phyloP scores from a whole-genome alignment of 805 yeast genomes.

The Sugiyamaella lignohabitans region DNA sequence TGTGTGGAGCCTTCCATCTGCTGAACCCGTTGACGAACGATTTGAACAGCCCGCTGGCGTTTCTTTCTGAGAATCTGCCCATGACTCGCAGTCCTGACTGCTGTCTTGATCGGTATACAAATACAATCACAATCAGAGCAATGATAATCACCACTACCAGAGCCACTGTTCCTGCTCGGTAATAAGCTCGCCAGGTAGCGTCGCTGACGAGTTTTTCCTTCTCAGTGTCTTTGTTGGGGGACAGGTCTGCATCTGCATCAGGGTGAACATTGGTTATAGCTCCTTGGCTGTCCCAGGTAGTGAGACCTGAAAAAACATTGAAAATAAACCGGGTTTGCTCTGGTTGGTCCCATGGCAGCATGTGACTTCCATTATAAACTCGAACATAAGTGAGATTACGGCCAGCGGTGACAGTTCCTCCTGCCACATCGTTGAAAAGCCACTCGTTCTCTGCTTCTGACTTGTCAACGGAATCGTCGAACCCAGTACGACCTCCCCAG shows the following conservation, averaged over 20 bases:
- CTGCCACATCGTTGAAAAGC: constrained; percentile 36
- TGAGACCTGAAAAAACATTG: constrained; percentile 37
- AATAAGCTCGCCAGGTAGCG: constrained; percentile 33
- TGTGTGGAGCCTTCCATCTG: constrained; percentile 18
- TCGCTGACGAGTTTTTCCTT: constrained; percentile 25
- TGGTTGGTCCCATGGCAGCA: constrained; percentile 86
- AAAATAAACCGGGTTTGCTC: constrained; percentile 62
- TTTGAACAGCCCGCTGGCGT: constrained; percentile 9
- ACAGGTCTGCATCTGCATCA: constrained; percentile 2
- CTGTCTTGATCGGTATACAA: constrained; percentile 4
- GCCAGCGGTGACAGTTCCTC: constrained; percentile 47
- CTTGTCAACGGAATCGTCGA: constrained; percentile 22
- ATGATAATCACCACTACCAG: constrained; percentile 31
- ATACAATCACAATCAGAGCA: constrained; percentile 14
- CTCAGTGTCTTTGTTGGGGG: constrained; percentile 8
- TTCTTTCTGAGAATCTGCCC: constrained; percentile 3
- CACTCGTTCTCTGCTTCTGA: constrained; percentile 36
- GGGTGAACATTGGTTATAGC: constrained; percentile 4
- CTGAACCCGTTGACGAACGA: constrained; percentile 18
- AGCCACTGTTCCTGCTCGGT: constrained; percentile 34
- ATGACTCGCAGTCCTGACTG: neutral
- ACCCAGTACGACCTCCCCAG: constrained; percentile 51
- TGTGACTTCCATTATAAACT: constrained; percentile 75
- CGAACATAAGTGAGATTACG: constrained; percentile 72
- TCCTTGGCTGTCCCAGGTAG: constrained; percentile 17